Percentiles rank a stretch among this genome's conserved stretches.
phyloP scores from a whole-genome alignment of 2,329 filamentous ascomycete genomes.

The Colletotrichum sansevieriae region DNA sequence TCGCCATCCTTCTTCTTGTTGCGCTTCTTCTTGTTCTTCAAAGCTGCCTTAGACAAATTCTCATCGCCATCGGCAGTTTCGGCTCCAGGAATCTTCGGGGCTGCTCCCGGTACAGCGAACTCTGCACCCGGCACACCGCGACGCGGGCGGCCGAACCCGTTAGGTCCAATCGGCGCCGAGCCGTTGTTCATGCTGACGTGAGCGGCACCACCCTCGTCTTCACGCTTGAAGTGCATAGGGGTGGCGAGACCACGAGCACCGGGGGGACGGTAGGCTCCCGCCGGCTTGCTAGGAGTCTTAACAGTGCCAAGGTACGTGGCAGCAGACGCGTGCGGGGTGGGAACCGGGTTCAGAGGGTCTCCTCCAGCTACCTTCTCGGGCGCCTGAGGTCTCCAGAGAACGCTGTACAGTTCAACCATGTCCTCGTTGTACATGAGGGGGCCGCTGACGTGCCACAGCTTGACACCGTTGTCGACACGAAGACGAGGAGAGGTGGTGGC shows the following conservation, averaged over 20 bases:
- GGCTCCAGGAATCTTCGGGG: slow-evolving; percentile 72
- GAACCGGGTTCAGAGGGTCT: slow-evolving; percentile 81
- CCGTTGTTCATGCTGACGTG: slow-evolving; percentile 86
- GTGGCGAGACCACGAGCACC: slow-evolving; percentile 91
- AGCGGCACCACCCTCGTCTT: slow-evolving; percentile 94
- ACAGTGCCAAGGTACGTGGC: slow-evolving; percentile 84
- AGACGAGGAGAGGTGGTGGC: slow-evolving; percentile 97
- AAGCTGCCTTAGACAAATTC: slow-evolving; percentile 82
- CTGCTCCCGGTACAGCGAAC: slow-evolving; percentile 75
- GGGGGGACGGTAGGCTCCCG: slow-evolving; percentile 95
- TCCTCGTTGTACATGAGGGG: slow-evolving; percentile 95
- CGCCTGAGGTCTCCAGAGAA: slow-evolving; percentile 85
- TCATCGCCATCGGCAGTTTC: slow-evolving; percentile 76
- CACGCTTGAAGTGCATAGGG: slow-evolving; percentile 94
- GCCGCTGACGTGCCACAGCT: slow-evolving; percentile 93
- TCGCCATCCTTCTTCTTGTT: slow-evolving; percentile 93
- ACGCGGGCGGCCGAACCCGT: slow-evolving; percentile 83
- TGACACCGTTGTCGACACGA: slow-evolving; percentile 95
- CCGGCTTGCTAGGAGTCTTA: slow-evolving; percentile 96
- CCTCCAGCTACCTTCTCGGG: slow-evolving; percentile 69
- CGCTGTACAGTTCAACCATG: slow-evolving; percentile 93
- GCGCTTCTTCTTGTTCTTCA: slow-evolving; percentile 99
- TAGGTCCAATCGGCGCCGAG: slow-evolving; percentile 75
- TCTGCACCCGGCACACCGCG: slow-evolving; percentile 92
- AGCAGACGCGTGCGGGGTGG: slow-evolving; percentile 85